Conservation (phyloP, 1,284 basidiomycete species). For the Ceratobasidium sp. region DNA sequence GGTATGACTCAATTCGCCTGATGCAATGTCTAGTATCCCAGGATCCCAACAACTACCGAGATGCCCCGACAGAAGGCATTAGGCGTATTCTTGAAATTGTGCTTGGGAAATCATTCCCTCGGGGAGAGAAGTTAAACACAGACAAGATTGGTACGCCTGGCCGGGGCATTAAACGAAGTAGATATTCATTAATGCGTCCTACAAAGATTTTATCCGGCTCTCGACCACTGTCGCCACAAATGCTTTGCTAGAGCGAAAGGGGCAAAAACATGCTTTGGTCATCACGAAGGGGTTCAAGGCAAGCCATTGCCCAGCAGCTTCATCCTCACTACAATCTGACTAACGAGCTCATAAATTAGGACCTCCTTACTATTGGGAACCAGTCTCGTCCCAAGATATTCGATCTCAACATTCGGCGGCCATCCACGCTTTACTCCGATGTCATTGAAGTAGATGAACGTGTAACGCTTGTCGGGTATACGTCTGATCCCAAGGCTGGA, state of each 20-base stretch:
- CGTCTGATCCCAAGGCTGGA: slow-evolving; percentile 84
- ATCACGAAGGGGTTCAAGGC: slow-evolving; percentile 90
- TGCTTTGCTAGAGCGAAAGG: slow-evolving; percentile 93
- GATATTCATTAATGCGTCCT: neutral
- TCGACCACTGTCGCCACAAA: slow-evolving; percentile 98
- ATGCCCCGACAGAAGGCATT: slow-evolving; percentile 96
- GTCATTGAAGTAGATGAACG: slow-evolving; percentile 94
- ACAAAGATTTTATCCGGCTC: slow-evolving; percentile 86
- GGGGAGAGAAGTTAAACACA: slow-evolving; percentile 75
- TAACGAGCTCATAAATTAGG: slow-evolving; percentile 57
- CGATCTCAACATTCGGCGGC: slow-evolving; percentile 85
- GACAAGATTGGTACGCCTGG: slow-evolving; percentile 84
- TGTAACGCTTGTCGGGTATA: slow-evolving; percentile 93
- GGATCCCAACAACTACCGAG: slow-evolving; percentile 86
- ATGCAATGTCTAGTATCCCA: slow-evolving; percentile 71
- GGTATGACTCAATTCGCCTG: neutral
- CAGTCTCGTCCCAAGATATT: slow-evolving; percentile 92
- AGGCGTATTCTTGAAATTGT: slow-evolving; percentile 87
- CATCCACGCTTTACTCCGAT: slow-evolving; percentile 79
- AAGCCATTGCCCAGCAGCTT: slow-evolving; percentile 19
- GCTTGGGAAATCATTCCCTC: slow-evolving; percentile 71
- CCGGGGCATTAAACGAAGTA: too few species aligned
- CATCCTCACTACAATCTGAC: slow-evolving; percentile 46
- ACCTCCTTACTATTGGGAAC: slow-evolving; percentile 91
- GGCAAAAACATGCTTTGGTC: slow-evolving; percentile 88